phyloP scores from a whole-genome alignment of 495 filamentous ascomycete genomes.

The Talaromyces stipitatus region DNA sequence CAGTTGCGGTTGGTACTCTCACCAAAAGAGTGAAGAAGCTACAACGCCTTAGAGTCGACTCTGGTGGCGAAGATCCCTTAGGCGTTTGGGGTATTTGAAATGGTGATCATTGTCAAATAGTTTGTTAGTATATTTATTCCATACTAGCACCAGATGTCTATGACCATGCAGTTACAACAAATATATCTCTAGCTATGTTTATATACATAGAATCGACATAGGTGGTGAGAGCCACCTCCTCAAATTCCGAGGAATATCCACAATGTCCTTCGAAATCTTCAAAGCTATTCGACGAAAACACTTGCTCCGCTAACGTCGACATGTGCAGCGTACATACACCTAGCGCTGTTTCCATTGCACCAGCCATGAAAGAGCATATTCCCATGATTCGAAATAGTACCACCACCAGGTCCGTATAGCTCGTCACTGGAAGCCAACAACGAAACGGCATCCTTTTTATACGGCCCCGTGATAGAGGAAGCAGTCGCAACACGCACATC shows the following conservation, averaged over 20 bases:
- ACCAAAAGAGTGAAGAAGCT: slow-evolving; percentile 40
- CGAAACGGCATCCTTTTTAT: slow-evolving; percentile 26
- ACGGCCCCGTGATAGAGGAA: slow-evolving; percentile 37
- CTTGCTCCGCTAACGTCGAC: slow-evolving; percentile 19
- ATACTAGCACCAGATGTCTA: neutral
- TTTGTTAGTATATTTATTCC: neutral
- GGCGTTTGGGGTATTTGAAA: slow-evolving; percentile 25
- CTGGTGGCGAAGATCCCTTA: slow-evolving; percentile 22
- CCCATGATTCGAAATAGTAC: slow-evolving; percentile 36
- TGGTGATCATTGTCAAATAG: neutral
- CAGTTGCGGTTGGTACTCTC: slow-evolving; percentile 56
- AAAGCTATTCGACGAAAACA: slow-evolving; percentile 15
- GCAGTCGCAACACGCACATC: slow-evolving; percentile 49
- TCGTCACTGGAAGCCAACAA: slow-evolving; percentile 33
- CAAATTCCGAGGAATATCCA: neutral
- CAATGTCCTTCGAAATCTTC: neutral
- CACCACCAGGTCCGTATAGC: slow-evolving; percentile 46
- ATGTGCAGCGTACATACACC: slow-evolving; percentile 33
- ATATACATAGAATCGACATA: neutral
- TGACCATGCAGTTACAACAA: neutral
- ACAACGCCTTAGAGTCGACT: slow-evolving; percentile 16
- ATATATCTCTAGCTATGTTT: neutral
- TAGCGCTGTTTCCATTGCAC: slow-evolving; percentile 23
- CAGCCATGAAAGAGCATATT: slow-evolving; percentile 46
- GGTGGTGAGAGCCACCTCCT: neutral